These are phyloP conservation scores for Boletus bicolor DNA, from an alignment of 768 basidiomycete species.

Conservation along the genomic window DNA sequence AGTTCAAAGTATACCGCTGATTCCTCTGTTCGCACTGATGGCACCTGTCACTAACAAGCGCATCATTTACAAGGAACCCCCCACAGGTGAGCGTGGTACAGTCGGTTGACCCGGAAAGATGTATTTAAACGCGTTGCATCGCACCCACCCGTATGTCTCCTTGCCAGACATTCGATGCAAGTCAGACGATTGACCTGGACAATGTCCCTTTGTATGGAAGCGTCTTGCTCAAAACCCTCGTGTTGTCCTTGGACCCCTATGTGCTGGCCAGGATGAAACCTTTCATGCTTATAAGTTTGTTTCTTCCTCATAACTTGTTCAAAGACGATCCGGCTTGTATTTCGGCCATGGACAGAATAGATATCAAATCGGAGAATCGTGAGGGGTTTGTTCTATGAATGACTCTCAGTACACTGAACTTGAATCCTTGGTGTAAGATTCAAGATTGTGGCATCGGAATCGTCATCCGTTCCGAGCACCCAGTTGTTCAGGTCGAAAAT, in stretches of 20 bases:
- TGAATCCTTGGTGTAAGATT: neutral
- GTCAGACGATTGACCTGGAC: constrained; percentile 48
- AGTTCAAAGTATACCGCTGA: neutral
- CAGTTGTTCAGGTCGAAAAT: constrained; percentile 13
- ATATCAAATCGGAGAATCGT: constrained; percentile 2
- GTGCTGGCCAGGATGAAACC: constrained; percentile 38
- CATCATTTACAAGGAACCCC: constrained; percentile 35
- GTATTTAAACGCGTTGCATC: neutral
- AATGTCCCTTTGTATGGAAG: constrained; percentile 43
- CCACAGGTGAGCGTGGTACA: neutral
- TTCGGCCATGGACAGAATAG: constrained; percentile 9
- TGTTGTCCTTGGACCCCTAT: constrained; percentile 47
- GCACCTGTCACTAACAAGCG: constrained; percentile 31
- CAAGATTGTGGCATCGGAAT: constrained; percentile 39
- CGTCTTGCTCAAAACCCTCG: constrained; percentile 48
- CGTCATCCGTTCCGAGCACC: constrained; percentile 17
- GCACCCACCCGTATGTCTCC: neutral
- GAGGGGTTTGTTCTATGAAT: neutral
- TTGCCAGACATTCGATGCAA: constrained; percentile 42
- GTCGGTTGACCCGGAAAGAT: too few relatives aligned
- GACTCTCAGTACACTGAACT: neutral
- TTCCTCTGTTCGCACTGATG: neutral
- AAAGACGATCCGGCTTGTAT: neutral
- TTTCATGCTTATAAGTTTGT: constrained; percentile 33
- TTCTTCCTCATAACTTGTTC: constrained; percentile 12